Evolutionary conservation across 2,329 filamentous ascomycete species (phyloP).

Genomic region (Pochonia chlamydosporia): DNA sequence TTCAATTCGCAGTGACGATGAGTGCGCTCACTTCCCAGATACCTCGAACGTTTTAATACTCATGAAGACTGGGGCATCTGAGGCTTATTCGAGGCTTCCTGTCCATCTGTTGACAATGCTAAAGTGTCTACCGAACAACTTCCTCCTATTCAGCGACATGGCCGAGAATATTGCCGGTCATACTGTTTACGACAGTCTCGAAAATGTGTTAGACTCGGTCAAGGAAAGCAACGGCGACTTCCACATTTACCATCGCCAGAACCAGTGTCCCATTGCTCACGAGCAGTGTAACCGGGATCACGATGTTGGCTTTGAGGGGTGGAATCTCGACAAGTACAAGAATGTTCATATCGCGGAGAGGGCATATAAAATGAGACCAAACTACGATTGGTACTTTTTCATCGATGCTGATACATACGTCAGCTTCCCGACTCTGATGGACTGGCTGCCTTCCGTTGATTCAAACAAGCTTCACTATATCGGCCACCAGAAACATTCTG

Average conservation of each 20-base stretch:
- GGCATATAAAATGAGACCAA: constrained; percentile 41
- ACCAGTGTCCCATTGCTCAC: constrained; percentile 37
- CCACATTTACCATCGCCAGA: constrained; percentile 38
- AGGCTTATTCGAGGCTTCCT: constrained; percentile 45
- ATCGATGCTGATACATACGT: constrained; percentile 55
- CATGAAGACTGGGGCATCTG: constrained; percentile 53
- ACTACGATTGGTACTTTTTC: constrained; percentile 54
- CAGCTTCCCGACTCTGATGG: constrained; percentile 44
- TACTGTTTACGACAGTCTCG: constrained; percentile 39
- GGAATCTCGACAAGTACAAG: constrained; percentile 57
- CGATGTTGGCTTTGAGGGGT: constrained; percentile 28
- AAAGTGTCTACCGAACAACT: constrained; percentile 41
- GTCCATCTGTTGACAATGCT: constrained; percentile 49
- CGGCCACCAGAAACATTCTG: constrained; percentile 40
- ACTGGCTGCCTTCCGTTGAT: constrained; percentile 40
- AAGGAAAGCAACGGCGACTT: constrained; percentile 44
- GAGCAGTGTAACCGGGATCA: constrained; percentile 34
- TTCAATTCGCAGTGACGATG: background rate
- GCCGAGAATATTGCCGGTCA: constrained; percentile 39
- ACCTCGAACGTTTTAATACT: constrained; percentile 42
- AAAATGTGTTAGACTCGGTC: constrained; percentile 34
- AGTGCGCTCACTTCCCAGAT: constrained; percentile 35
- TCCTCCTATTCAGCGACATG: constrained; percentile 54
- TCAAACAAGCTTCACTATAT: constrained; percentile 39
- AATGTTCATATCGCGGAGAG: constrained; percentile 54